phyloP scores from a whole-genome alignment of 2,329 filamentous ascomycete species.

The Cucurbitaria berberidis region DNA sequence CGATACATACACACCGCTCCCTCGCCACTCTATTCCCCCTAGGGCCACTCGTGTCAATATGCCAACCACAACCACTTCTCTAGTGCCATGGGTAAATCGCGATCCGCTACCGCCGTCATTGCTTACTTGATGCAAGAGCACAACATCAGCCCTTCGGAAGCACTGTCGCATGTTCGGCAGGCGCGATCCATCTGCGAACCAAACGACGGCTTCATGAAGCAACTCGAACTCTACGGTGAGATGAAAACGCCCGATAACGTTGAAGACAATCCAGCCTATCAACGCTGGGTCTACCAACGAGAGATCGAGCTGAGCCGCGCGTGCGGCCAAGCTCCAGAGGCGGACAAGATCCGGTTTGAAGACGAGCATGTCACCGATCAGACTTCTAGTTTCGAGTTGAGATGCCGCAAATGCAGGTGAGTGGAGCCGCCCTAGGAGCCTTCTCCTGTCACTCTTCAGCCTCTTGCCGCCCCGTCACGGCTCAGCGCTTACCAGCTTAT shows the following conservation, averaged over 20 bases:
- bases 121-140: conserved; percentile 77
- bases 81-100: conserved; percentile 95
- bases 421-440: conserved; percentile 30
- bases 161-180: conserved; percentile 72
- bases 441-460: conserved; percentile 11
- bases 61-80: conserved; percentile 40
- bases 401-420: conserved; percentile 90
- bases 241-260: conserved; percentile 80
- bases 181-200: conserved; percentile 82
- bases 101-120: conserved; percentile 82
- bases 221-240: conserved; percentile 83
- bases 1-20: conserved; percentile 44
- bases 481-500: conserved; percentile 35
- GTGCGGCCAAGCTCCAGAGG: conserved; percentile 77
- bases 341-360: conserved; percentile 79
- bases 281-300: conserved; percentile 74
- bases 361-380: conserved; percentile 63
- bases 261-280: conserved; percentile 76
- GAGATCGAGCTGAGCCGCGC: conserved; percentile 72
- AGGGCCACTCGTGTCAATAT: conserved; percentile 39
- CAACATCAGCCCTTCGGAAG: conserved; percentile 63
- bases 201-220: conserved; percentile 88
- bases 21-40: conserved; percentile 39
- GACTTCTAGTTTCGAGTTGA: conserved; percentile 64
- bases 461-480: conserved; percentile 13